Evolutionary conservation across 768 basidiomycete genomes (phyloP), one percentile per base, ranked within the genome.

Genomic region (Russula brevipes): DNA sequence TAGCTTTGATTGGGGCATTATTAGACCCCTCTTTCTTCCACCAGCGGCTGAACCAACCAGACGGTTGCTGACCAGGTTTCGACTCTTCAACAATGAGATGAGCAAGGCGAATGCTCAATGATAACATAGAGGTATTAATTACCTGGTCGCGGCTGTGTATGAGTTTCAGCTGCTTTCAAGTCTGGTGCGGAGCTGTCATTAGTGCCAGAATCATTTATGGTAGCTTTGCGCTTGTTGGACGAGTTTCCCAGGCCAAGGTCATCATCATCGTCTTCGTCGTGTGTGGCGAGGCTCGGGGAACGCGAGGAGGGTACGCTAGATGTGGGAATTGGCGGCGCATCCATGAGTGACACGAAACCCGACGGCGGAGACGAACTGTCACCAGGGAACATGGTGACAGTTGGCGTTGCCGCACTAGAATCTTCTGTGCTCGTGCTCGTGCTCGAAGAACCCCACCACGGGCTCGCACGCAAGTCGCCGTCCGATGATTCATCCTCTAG

Each of bases 181-280:
- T 68, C 54, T 50, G 65, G 50, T 11, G 66, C 35, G 42, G 73
- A 42, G 38, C 70, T 67, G 31, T 69, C 67, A 35, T 73, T 73
- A 9, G 70, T 69, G 10, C 64, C 65, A 42, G 69, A 67, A 42
- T 73, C 72, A 45, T 76, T 68, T 39, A 73, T 69, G 54, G 67
- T 67, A 46, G 73, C 61, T 65, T 71, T 78, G 52, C 70, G 70
- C 70, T 75, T 81, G 19, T 66, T 72, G 52, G 81, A 80, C 14
- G 75, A 78, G 70, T 98, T 99, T 2, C 94, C 93, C 65, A 98
- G 81, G 1, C 97, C 97, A 55, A 99, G 81, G 70, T 97, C 94
- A 49, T 96, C 94, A 0, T 86, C 86, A 12, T 88, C 88, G 1
- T 89, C 89, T 8, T 85, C 84, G 8, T 78, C 73, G 56, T 68